phyloP scores from a whole-genome alignment of 345 rosid genomes.

The Turritis glabra region DNA sequence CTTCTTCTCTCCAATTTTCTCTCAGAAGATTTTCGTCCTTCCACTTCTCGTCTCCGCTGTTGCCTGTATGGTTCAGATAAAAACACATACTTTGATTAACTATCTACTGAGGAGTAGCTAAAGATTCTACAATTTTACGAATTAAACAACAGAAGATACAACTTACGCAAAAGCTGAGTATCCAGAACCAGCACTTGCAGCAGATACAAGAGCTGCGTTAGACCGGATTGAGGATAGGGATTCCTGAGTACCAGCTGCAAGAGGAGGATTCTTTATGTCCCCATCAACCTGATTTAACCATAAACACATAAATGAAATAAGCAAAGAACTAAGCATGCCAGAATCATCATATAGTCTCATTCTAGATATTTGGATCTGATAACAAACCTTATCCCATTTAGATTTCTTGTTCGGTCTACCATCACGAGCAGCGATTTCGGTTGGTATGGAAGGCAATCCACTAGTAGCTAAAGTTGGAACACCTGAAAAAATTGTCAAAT shows the following conservation, averaged over 20 bases:
- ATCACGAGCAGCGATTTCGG: constrained; percentile 52
- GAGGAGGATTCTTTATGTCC: constrained; percentile 60
- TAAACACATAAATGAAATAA: constrained; percentile 10
- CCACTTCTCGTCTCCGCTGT: constrained; percentile 84
- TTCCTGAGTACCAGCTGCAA: constrained; percentile 61
- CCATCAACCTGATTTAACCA: constrained; percentile 66
- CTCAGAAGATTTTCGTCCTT: constrained; percentile 74
- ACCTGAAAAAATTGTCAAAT: constrained; percentile 34
- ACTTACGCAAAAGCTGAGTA: constrained; percentile 90
- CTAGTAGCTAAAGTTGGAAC: constrained; percentile 45
- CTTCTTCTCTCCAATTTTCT: constrained; percentile 75
- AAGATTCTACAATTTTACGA: not conserved
- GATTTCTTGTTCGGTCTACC: constrained; percentile 86
- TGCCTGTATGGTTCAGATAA: constrained; percentile 51
- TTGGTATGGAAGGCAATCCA: constrained; percentile 48
- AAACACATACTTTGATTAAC: not conserved
- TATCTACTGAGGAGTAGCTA: not conserved
- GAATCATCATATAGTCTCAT: not conserved
- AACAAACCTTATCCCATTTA: constrained; percentile 89
- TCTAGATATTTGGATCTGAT: not conserved
- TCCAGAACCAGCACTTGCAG: constrained; percentile 81
- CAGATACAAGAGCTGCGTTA: constrained; percentile 61
- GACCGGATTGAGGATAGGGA: constrained; percentile 56
- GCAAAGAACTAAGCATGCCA: not conserved
- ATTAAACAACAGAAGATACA: not conserved